phyloP scores from a whole-genome alignment of 2,329 filamentous ascomycete genomes.

The Hypoxylon rubiginosum region DNA sequence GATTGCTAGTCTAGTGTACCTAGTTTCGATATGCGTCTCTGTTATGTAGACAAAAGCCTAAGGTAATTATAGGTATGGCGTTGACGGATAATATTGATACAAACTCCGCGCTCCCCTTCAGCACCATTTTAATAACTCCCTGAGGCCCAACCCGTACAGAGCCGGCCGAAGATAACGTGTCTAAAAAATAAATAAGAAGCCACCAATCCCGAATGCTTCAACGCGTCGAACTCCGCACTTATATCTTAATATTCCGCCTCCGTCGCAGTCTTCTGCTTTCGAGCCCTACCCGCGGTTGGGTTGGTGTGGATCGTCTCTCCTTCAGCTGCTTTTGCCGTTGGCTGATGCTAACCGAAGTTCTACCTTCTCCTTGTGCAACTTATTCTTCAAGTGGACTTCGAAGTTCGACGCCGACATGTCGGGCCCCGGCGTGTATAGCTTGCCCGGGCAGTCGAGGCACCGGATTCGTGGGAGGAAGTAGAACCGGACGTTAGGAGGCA shows the following conservation, averaged over 20 bases:
- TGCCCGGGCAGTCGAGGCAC: conserved; percentile 92
- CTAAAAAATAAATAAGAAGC: conserved; percentile 5
- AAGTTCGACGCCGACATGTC: conserved; percentile 90
- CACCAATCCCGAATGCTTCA: conserved; percentile 16
- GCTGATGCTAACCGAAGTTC: conserved; percentile 53
- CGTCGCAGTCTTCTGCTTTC: conserved; percentile 10
- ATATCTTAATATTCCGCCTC: conserved; percentile 27
- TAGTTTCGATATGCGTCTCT: neutral
- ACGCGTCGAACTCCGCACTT: conserved; percentile 29
- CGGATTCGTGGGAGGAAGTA: conserved; percentile 91
- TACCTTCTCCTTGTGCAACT: conserved; percentile 81
- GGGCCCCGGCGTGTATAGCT: conserved; percentile 91
- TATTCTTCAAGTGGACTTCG: conserved; percentile 90
- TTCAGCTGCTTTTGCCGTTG: conserved; percentile 24
- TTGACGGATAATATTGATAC: conserved; percentile 36
- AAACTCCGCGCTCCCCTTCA: conserved; percentile 42
- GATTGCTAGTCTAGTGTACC: too few species aligned
- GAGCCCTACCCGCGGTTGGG: neutral
- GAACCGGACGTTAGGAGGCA: conserved; percentile 76
- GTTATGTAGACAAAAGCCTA: conserved; percentile 19
- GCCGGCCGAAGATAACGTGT: conserved; percentile 21
- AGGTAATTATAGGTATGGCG: conserved; percentile 30
- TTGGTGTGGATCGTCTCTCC: neutral
- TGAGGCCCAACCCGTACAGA: neutral
- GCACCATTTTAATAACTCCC: conserved; percentile 29